Evolutionary conservation across 2,329 filamentous ascomycete species (phyloP).

Genomic region (Colletotrichum tropicale): DNA sequence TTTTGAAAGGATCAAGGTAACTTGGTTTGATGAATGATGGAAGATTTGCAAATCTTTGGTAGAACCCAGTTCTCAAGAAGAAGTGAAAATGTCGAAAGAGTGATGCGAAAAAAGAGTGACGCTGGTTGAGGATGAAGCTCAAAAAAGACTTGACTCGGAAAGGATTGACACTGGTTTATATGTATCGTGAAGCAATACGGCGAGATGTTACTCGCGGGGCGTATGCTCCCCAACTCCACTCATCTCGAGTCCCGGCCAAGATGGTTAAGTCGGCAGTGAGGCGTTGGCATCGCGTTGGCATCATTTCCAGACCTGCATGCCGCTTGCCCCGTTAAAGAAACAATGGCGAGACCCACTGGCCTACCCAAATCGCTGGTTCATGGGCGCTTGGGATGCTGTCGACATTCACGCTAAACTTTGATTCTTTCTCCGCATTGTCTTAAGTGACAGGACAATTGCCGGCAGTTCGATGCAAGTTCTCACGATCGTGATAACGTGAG

Average conservation of each 20-base stretch:
- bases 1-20: not conserved
- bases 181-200: not conserved
- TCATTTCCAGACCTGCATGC: not conserved
- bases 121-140: not conserved
- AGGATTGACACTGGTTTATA: not conserved
- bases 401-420: not conserved
- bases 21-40: not conserved
- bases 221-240: not conserved
- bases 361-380: not conserved
- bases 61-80: slow-evolving; percentile 4
- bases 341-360: not conserved
- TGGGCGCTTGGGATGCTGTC: not conserved
- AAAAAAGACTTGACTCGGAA: not conserved
- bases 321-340: not conserved
- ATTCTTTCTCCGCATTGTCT: not conserved
- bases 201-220: not conserved
- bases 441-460: not conserved
- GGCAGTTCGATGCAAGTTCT: not conserved
- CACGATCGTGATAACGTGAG: not conserved
- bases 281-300: slow-evolving; percentile 11
- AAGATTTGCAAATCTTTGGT: not conserved
- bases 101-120: not conserved
- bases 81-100: not conserved
- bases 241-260: not conserved
- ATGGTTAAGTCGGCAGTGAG: not conserved